Base-by-base conservation (phyloP, 2,329 filamentous ascomycete genomes). In the Botrytis galanthina region DNA sequence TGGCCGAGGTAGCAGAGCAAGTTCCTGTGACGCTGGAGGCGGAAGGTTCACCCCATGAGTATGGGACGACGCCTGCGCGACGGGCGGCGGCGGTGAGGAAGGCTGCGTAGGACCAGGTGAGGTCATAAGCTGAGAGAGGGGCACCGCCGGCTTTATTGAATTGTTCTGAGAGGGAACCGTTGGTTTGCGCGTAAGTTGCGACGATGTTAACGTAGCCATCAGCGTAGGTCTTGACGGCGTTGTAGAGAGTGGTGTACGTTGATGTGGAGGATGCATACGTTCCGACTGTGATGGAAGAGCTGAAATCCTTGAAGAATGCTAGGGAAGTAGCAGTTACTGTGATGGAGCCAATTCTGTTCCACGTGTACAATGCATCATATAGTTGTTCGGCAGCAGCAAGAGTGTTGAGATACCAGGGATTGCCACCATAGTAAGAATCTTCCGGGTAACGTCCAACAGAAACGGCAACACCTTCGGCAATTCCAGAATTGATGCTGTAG, bases 401-500 rank as follows among this genome's bases (percentile, higher is more conserved):
- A 1, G 92, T 95, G 78, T 87, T 87, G 20, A 95, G 86, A 78
- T 94, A 93, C 93, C 93, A 96, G 1, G 93, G 93, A 81, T 96
- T 94, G 1, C 92, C 93, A 74, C 89, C 89, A 81, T 91, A 92
- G 82, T 95, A 96, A 6, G 85, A 82, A 77, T 97, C 93, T 81
- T 93, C 91, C 0, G 89, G 82, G 79, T 94, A 93, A 74, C 92
- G 85, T 62, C 92, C 91, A 9, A 92, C 84, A 10, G 89, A 86
- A 16, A 89, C 85, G 12, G 91, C 91, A 26, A 82, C 82, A 32
- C 91, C 90, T 46, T 86, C 82, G 3, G 87, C 78, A 69, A 91
- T 88, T 8, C 89, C 91, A 7, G 83, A 84, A 83, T 96, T 96
- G 82, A 95, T 85, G 22, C 82, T 79, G 81, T 95, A 95, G 73